Conservation (phyloP, 257 asterid genomes). For the Eucommia ulmoides region DNA sequence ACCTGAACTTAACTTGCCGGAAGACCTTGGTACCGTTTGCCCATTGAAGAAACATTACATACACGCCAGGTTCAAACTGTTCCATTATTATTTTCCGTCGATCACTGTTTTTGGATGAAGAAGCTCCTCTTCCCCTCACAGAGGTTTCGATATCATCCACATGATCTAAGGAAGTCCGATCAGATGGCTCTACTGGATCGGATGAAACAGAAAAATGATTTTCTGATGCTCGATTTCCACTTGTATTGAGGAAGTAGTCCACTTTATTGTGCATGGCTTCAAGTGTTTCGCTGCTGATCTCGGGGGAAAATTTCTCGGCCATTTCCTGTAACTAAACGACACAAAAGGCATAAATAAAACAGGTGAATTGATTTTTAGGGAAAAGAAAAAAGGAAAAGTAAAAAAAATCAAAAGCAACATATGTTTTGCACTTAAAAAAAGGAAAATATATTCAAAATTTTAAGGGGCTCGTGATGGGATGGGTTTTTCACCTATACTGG, state of each 20-base stretch:
- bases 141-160: constrained; percentile 15
- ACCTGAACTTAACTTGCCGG: constrained; percentile 89
- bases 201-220: constrained; percentile 16
- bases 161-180: constrained; percentile 11
- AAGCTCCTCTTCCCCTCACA: constrained; percentile 23
- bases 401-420: no score
- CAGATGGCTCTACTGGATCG: constrained; percentile 15
- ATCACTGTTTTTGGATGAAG: constrained; percentile 18
- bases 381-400: no score
- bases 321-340: constrained; percentile 74
- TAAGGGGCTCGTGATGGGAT: no score
- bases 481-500: no score
- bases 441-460: no score
- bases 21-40: constrained; percentile 59
- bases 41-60: constrained; percentile 51
- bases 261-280: constrained; percentile 37
- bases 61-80: constrained; percentile 94
- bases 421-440: no score
- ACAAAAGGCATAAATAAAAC: no score
- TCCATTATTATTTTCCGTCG: constrained; percentile 61
- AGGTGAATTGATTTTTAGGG: no score
- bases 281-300: constrained; percentile 41
- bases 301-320: constrained; percentile 51
- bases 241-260: constrained; percentile 33
- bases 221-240: constrained; percentile 25